These are phyloP conservation scores for Syncephalastrum racemosum DNA, from an alignment of 371 early-diverging fungal genomes.

Conservation along the genomic window DNA sequence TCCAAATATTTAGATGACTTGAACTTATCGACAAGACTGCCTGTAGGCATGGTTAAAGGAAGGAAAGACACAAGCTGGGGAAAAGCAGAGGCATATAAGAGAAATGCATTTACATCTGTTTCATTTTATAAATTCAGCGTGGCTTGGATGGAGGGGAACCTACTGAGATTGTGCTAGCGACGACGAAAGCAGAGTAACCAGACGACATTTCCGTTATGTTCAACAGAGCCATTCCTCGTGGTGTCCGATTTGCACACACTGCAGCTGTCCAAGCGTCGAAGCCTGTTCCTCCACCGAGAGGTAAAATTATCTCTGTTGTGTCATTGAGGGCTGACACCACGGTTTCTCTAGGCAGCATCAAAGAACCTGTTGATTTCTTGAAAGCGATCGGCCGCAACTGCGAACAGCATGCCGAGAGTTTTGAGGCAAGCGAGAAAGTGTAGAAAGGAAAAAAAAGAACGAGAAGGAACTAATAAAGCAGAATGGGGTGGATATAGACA, in stretches of 20 bases:
- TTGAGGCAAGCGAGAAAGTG: slow-evolving; percentile 34
- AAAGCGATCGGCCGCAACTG: slow-evolving; percentile 63
- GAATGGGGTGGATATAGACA: slow-evolving; percentile 24
- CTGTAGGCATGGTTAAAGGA: no score
- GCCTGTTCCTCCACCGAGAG: slow-evolving; percentile 24
- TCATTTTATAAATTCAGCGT: no score
- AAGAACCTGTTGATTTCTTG: slow-evolving; percentile 47
- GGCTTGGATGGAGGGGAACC: no score
- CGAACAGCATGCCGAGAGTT: slow-evolving; percentile 55
- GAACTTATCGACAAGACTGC: no score
- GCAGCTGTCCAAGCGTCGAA: slow-evolving; percentile 1
- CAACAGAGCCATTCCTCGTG: slow-evolving; percentile 6
- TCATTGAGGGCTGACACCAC: neutral
- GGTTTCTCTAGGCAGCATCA: slow-evolving; percentile 39
- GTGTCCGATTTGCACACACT: slow-evolving; percentile 26
- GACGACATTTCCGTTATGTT: slow-evolving; percentile 9
- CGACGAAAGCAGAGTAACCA: no score
- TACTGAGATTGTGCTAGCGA: no score
- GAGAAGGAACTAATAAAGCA: neutral
- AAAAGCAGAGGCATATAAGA: no score
- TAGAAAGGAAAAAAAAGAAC: neutral
- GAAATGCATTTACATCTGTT: no score
- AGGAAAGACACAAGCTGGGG: no score
- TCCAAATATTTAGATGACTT: no score
- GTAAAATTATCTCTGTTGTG: slow-evolving; percentile 4